Base-by-base conservation (phyloP, 129 eudicot species). In the Scalesia atractyloides region DNA sequence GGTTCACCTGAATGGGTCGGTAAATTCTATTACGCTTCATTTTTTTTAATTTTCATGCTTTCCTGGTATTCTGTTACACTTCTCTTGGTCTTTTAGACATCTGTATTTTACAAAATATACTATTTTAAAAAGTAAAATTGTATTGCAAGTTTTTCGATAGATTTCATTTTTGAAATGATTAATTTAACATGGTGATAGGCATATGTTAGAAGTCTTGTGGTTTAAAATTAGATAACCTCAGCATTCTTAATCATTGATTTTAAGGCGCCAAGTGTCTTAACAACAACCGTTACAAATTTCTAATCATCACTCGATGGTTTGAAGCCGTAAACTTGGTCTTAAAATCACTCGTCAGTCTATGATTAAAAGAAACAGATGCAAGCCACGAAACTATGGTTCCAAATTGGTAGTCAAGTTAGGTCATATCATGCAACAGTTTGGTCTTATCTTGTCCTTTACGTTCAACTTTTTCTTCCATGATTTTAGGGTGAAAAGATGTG, bases 401-500 rank as follows among this genome's bases (percentile, higher is more conserved):
- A 36, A 7, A 61, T 30, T 13, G 19, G n/a, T 61, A 61, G 47
- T 19, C 3, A 63, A 63, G 48, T 63, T 37, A 53, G 19, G 65
- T 70, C 64, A 70, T 37, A 70, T 70, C 74, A 70, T 36, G 64
- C 51, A 36, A 70, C 8, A 70, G 37, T 70, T 19, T 37, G 74
- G 64, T 37, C 74, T 70, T 70, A 53, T 70, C 74, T 64, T 39
- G 30, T 64, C 17, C 61, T 20, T 44, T 5, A 24, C 34, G 24
- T 10, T 54, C 75, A 70, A 36, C 52, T 12, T 70, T 37, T 22
- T 4, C 54, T 43, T 72, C 47, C 76, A 72, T 72, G 7, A 73
- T 47, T 50, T 34, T 60, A 61, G 77, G 77, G 34, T 61, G 77
- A 73, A 48, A 61, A 61, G 77, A 73, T 33, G 60, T 47, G 18